Conservation (phyloP, 805 yeast genomes). For the Zygosaccharomyces gambellarensis region DNA sequence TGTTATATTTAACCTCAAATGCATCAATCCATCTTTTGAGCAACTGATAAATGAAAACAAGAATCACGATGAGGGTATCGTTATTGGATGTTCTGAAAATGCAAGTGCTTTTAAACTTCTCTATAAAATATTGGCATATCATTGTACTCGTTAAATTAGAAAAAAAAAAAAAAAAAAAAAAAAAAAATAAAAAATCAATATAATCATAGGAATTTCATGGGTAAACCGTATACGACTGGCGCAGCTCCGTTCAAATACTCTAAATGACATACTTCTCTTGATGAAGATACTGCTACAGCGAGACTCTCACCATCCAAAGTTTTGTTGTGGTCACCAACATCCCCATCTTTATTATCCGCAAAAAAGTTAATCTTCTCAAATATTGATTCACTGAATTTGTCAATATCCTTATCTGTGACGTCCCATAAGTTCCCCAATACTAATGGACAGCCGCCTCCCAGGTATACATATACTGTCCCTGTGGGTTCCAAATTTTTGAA, state of each 20-base stretch:
- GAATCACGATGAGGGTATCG: slow-evolving; percentile 11
- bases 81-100: slow-evolving; percentile 8
- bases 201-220: slow-evolving; percentile 33
- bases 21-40: slow-evolving; percentile 1
- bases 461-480: slow-evolving; percentile 73
- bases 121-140: slow-evolving; percentile 13
- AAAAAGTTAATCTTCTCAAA: slow-evolving; percentile 65
- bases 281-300: slow-evolving; percentile 51
- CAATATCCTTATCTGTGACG: slow-evolving; percentile 94
- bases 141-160: background rate
- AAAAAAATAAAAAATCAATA: background rate
- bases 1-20: slow-evolving; percentile 8
- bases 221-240: slow-evolving; percentile 86
- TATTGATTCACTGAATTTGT: slow-evolving; percentile 59
- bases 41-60: background rate
- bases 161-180: background rate
- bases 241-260: slow-evolving; percentile 86
- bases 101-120: slow-evolving; percentile 10
- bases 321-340: slow-evolving; percentile 19
- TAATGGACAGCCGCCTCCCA: slow-evolving; percentile 78
- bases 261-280: slow-evolving; percentile 67
- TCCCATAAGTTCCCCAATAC: slow-evolving; percentile 90
- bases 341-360: slow-evolving; percentile 9
- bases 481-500: slow-evolving; percentile 62
- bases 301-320: slow-evolving; percentile 32